Percentiles rank a stretch among this genome's conserved stretches.
Conservation (phyloP, 2,329 filamentous ascomycete species). For the Blumeriella jaapii region DNA sequence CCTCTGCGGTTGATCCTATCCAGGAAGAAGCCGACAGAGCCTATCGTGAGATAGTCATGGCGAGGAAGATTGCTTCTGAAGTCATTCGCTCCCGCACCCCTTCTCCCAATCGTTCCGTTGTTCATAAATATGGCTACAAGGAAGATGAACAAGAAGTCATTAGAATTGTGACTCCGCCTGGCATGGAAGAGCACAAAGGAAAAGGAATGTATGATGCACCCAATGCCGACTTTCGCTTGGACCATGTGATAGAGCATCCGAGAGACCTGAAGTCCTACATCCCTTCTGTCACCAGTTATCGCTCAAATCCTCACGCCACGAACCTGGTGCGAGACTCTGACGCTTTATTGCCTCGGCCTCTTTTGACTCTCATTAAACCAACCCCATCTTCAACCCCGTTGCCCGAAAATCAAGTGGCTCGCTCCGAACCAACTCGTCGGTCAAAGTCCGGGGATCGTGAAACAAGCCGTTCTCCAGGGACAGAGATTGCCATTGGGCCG, state of each 20-base stretch:
- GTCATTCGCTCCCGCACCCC: slow-evolving; percentile 41
- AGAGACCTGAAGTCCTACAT: slow-evolving; percentile 31
- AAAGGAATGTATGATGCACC: slow-evolving; percentile 45
- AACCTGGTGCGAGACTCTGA: slow-evolving; percentile 21
- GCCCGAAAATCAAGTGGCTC: slow-evolving; percentile 31
- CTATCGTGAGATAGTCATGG: slow-evolving; percentile 44
- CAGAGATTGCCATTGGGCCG: slow-evolving; percentile 31
- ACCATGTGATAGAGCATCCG: background rate
- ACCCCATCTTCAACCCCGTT: slow-evolving; percentile 44
- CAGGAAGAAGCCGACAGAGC: slow-evolving; percentile 46
- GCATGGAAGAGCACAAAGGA: slow-evolving; percentile 34
- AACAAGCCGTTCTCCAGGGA: slow-evolving; percentile 6
- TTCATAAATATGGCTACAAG: slow-evolving; percentile 38
- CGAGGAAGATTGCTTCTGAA: slow-evolving; percentile 40
- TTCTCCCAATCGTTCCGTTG: slow-evolving; percentile 41
- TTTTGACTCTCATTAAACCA: slow-evolving; percentile 49
- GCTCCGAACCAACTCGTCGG: slow-evolving; percentile 9
- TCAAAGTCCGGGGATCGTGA: slow-evolving; percentile 11
- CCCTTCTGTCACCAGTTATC: slow-evolving; percentile 21
- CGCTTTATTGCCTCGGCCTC: slow-evolving; percentile 31
- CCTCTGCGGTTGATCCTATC: slow-evolving; percentile 31
- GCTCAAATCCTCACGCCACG: slow-evolving; percentile 29
- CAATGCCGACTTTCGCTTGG: background rate
- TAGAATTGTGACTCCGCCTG: slow-evolving; percentile 44
- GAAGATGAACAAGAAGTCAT: slow-evolving; percentile 30